These are phyloP conservation scores for Mortierella sp. DNA, from an alignment of 371 early-diverging fungal genomes.

Conservation along the genomic window DNA sequence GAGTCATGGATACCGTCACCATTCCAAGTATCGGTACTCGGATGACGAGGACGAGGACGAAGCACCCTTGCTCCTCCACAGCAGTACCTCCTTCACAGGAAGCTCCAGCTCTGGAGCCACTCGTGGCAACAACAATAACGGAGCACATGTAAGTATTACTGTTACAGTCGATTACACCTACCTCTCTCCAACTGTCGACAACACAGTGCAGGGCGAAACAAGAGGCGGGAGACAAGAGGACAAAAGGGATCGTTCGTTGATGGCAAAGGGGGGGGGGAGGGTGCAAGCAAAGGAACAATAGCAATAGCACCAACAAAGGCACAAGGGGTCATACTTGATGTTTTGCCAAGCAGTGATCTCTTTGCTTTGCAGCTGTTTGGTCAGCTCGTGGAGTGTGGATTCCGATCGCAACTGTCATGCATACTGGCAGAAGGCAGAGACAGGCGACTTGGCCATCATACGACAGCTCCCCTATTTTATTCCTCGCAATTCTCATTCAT, in stretches of 20 bases:
- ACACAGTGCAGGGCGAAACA: background rate
- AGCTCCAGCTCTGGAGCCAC: conserved; percentile 31
- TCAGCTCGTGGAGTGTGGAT: conserved; percentile 2
- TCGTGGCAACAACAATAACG: conserved; percentile 25
- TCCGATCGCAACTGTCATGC: conserved; percentile 31
- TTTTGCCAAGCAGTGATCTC: background rate
- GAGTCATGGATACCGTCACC: conserved; percentile 39
- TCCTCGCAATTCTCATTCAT: conserved; percentile 27
- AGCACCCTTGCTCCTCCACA: conserved; percentile 48
- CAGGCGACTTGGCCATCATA: background rate
- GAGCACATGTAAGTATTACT: conserved; percentile 29
- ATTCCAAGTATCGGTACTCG: conserved; percentile 49
- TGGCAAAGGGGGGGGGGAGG: background rate
- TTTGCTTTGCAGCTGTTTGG: background rate
- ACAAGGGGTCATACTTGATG: background rate
- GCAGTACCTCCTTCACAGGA: conserved; percentile 46
- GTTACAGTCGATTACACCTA: background rate
- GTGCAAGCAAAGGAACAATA: no score
- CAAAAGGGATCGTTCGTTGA: background rate
- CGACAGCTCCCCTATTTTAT: background rate
- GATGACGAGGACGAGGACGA: conserved; percentile 56
- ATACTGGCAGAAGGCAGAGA: conserved; percentile 9
- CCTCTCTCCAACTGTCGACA: background rate
- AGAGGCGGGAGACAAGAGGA: no score
- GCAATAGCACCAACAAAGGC: background rate